Conservation (phyloP, 1,284 basidiomycete species). For the Tilletia caries region DNA sequence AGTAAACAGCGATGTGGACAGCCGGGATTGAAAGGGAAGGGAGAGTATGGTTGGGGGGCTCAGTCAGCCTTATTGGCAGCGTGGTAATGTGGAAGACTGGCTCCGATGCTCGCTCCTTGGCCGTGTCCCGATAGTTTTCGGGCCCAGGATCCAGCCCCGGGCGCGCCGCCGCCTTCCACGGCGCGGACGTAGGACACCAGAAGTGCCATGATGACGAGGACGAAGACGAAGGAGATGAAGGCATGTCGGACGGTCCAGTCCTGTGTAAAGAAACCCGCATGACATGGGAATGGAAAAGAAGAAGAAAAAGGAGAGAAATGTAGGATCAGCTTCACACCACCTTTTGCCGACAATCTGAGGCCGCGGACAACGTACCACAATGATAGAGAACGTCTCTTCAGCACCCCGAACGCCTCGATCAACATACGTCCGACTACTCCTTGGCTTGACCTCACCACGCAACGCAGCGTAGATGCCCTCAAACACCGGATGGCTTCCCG, state of each 20-base stretch:
- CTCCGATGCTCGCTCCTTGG: background rate
- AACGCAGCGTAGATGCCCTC: constrained; percentile 18
- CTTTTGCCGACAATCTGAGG: too few relatives aligned
- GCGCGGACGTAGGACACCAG: constrained; percentile 27
- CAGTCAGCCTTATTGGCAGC: background rate
- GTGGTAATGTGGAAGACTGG: background rate
- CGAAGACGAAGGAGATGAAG: constrained; percentile 25
- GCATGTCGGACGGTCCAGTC: constrained; percentile 22
- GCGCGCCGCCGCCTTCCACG: background rate
- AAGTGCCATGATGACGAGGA: constrained; percentile 18
- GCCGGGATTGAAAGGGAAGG: too few relatives aligned
- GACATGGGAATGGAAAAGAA: too few relatives aligned
- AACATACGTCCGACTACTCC: constrained; percentile 25
- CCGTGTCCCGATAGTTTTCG: background rate
- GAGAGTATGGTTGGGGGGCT: too few relatives aligned
- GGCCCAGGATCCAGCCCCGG: constrained; percentile 2
- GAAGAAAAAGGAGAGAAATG: background rate
- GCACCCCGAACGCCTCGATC: constrained; percentile 31
- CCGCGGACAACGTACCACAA: constrained; percentile 19
- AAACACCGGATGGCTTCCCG: constrained; percentile 19
- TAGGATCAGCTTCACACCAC: background rate
- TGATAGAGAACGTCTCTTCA: constrained; percentile 20
- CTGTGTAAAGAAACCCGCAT: background rate
- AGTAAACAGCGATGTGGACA: too few relatives aligned
- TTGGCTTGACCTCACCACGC: constrained; percentile 27